Evolutionary conservation across 345 rosid genomes (phyloP).

Genomic region (Heritiera littoralis): DNA sequence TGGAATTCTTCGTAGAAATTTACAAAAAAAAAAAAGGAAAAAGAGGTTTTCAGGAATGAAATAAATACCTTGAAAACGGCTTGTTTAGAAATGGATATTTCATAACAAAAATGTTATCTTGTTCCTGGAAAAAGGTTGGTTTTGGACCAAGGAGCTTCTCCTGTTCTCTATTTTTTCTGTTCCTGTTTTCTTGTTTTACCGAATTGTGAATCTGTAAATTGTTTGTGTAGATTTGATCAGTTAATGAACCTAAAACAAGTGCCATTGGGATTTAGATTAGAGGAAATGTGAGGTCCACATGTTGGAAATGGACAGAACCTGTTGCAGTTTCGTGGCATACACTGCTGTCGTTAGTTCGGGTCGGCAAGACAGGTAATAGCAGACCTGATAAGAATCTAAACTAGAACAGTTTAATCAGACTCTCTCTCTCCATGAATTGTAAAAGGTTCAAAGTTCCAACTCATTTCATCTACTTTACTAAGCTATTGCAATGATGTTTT

Average conservation of each 20-base stretch:
- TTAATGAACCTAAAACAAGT: background rate
- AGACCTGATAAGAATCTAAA: background rate
- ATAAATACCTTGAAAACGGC: constrained; percentile 52
- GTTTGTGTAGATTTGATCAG: background rate
- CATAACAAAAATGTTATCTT: background rate
- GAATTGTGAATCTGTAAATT: background rate
- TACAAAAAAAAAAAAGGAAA: background rate
- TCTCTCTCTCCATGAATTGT: too few relatives aligned
- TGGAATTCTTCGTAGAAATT: background rate
- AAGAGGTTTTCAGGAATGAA: background rate
- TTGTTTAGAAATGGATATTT: constrained; percentile 29
- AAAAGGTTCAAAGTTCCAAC: too few relatives aligned
- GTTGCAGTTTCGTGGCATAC: background rate
- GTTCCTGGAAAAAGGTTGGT: constrained; percentile 24
- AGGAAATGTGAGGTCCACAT: background rate
- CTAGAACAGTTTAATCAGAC: too few relatives aligned
- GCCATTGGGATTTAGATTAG: too few relatives aligned
- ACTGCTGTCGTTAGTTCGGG: background rate
- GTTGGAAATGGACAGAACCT: background rate
- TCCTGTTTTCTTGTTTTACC: background rate
- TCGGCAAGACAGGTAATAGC: too few relatives aligned
- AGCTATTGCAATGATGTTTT: too few relatives aligned
- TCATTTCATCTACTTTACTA: too few relatives aligned
- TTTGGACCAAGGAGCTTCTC: too few relatives aligned
- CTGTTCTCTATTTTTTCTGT: background rate